A percentile compares a stretch with the other conserved stretches of the same genome.
These are phyloP conservation scores for Clarireedia paspali DNA, from an alignment of 2,329 filamentous ascomycete species.

Conservation along the genomic window DNA sequence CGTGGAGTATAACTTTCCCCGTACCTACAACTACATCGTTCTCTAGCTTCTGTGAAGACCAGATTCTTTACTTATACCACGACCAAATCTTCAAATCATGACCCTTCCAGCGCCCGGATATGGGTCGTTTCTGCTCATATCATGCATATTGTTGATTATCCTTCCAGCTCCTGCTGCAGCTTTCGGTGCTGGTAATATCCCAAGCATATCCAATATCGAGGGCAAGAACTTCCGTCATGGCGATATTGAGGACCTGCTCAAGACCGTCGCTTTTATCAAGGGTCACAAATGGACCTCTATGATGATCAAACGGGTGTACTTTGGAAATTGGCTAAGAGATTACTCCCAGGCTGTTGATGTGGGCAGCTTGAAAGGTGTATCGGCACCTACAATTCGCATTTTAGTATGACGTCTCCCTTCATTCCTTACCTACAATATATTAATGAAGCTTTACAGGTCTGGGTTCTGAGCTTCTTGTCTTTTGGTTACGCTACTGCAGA, in stretches of 20 bases:
- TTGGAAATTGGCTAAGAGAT: slow-evolving; percentile 79
- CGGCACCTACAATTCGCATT: slow-evolving; percentile 69
- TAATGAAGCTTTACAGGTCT: slow-evolving; percentile 40
- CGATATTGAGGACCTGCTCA: slow-evolving; percentile 77
- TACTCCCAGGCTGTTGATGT: slow-evolving; percentile 81
- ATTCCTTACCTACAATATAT: no score
- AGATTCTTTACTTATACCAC: no score
- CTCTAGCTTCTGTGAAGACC: no score
- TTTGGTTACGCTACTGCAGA: slow-evolving; percentile 83
- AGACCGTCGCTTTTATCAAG: slow-evolving; percentile 66
- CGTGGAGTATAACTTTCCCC: no score
- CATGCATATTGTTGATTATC: slow-evolving; percentile 47
- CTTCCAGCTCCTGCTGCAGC: slow-evolving; percentile 50
- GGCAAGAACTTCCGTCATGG: slow-evolving; percentile 65
- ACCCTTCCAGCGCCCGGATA: slow-evolving; percentile 12
- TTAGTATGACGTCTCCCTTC: slow-evolving; percentile 37
- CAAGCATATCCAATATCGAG: slow-evolving; percentile 50
- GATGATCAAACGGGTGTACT: slow-evolving; percentile 71
- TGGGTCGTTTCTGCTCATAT: slow-evolving; percentile 37
- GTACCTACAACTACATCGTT: no score
- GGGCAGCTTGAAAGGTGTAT: slow-evolving; percentile 70
- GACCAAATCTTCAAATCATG: slow-evolving; percentile 12
- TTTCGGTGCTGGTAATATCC: slow-evolving; percentile 65
- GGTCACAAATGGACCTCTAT: slow-evolving; percentile 81
- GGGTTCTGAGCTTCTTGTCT: slow-evolving; percentile 73